Base-by-base conservation (phyloP, 108 stramenopile genomes). In the Skeletonema tropicum region DNA sequence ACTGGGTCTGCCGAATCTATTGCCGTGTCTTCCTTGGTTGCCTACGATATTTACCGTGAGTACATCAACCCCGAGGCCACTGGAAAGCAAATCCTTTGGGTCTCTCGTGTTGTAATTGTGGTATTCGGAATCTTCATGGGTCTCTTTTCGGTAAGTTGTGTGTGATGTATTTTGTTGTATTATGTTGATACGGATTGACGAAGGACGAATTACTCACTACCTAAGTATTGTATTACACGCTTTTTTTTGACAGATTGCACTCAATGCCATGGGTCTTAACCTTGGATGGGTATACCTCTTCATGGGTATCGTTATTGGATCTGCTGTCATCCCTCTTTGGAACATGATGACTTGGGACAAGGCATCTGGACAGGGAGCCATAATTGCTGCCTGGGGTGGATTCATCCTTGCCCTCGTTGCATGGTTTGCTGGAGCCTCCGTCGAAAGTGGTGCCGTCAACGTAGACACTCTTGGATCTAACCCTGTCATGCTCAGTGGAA, bases 241-340 rank as follows among this genome's bases (percentile, higher is more conserved):
- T 60, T 60, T 1, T 30, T 60, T 0, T 31, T 9, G 13, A 67
- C 66, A 79, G 77, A 83, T 83, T 70, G 62, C 57, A 8, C 74
- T 83, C 38, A 59, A 84, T 38, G 38, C 17, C 30, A 48, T 74
- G n/a, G 86, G 87, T 42, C 80, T 97, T 52, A 89, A 82, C 73
- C 90, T 97, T 61, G 97, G 97, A 69, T 97, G 94, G 92, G 95
- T 97, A 63, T 97, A 97, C 84, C 85, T 94, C 61, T 95, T 96
- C 83, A 97, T 97, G 97, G 97, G 97, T 45, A 69, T 96, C 66
- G 63, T 92, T 11, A 96, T 97, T 73, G 97, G 97, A 73, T 96
- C 94, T 49, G 97, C 94, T 31, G 97, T 97, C 12, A 67, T 88
- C 48, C 97, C 97, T 29, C 74, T 95, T 26, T 97, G 97, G 97